Evolutionary conservation across 495 filamentous ascomycete genomes (phyloP).

Genomic region (Tuber umbilicatum): DNA sequence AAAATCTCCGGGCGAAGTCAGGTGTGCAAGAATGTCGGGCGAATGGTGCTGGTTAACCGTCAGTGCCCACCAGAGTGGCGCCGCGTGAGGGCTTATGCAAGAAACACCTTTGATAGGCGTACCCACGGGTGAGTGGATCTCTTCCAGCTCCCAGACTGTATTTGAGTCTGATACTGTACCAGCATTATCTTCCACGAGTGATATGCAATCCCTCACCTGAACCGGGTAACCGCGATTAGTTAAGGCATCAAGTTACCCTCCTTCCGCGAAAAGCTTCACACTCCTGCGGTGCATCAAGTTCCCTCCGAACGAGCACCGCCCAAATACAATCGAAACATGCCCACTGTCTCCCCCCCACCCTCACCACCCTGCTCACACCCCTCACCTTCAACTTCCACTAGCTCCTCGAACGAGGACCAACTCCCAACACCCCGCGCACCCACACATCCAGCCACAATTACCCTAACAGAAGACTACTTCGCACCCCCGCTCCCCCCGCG

Average conservation of each 20-base stretch:
- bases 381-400: background rate
- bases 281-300: background rate
- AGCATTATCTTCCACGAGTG: no score
- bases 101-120: no score
- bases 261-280: background rate
- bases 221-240: background rate
- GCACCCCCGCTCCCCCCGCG: slow-evolving; percentile 31
- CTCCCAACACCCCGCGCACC: slow-evolving; percentile 38
- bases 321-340: background rate
- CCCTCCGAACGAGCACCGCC: background rate
- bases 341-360: background rate
- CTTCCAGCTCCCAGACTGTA: no score
- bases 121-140: no score
- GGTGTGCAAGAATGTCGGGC: no score
- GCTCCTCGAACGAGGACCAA: slow-evolving; percentile 36
- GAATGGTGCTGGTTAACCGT: no score
- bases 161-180: no score
- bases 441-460: slow-evolving; percentile 13
- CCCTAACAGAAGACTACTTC: slow-evolving; percentile 39
- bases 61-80: no score
- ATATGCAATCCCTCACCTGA: background rate
- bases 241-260: background rate
- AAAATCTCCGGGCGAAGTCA: no score
- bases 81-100: no score
- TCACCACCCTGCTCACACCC: background rate